These are phyloP conservation scores for Salix brachista DNA, from an alignment of 345 rosid genomes.

Conservation along the genomic window DNA sequence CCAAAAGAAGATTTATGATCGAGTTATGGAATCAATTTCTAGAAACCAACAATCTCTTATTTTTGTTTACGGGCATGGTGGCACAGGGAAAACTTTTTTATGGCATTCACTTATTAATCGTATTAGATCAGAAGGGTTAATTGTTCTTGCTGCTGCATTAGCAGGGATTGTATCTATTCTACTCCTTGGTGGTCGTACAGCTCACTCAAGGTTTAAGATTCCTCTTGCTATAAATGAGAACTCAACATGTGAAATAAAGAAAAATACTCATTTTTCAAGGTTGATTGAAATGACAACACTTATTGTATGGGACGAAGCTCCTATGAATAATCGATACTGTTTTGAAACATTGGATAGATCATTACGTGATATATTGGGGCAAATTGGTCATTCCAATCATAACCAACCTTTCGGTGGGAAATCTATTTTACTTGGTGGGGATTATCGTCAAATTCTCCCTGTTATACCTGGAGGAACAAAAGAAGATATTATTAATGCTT, in stretches of 20 bases:
- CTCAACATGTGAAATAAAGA: not conserved
- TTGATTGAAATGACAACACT: not conserved
- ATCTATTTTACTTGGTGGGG: not conserved
- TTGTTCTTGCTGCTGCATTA: not conserved
- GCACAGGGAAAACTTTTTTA: not conserved
- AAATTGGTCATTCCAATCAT: not conserved
- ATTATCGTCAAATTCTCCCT: not conserved
- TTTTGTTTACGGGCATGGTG: not conserved
- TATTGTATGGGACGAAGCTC: not conserved
- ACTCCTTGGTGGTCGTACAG: not conserved
- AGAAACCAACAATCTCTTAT: not conserved
- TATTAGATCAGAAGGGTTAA: not conserved
- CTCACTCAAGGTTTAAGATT: constrained; percentile 2
- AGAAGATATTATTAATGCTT: not conserved
- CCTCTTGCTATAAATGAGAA: not conserved
- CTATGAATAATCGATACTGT: not conserved
- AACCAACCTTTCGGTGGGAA: not conserved
- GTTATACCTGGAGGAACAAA: not conserved
- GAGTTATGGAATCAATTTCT: not conserved
- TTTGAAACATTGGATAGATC: not conserved
- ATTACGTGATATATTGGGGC: not conserved
- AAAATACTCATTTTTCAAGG: not conserved
- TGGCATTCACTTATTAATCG: not conserved
- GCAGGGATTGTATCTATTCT: not conserved
- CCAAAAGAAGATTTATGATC: not conserved